These are phyloP conservation scores for Aaosphaeria pasadenensis DNA, from an alignment of 2,329 filamentous ascomycete species.

Conservation along the genomic window DNA sequence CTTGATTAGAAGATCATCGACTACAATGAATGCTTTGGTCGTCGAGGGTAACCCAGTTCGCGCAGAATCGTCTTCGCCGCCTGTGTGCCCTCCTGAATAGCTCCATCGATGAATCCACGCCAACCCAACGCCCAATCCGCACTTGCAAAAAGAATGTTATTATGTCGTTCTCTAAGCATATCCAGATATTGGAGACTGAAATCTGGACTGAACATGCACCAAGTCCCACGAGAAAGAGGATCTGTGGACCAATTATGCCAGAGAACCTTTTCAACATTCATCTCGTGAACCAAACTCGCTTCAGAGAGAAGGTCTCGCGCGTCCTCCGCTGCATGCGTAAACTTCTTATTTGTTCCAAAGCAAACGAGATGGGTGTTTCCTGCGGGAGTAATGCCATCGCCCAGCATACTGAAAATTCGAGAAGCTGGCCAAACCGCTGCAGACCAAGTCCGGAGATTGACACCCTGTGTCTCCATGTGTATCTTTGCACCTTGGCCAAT, in stretches of 20 bases:
- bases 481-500: neutral
- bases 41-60: too few species aligned
- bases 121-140: slow-evolving; percentile 36
- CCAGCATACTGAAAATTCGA: neutral
- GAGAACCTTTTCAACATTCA: neutral
- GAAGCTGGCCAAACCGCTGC: neutral
- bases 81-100: slow-evolving; percentile 17
- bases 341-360: too few species aligned
- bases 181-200: slow-evolving; percentile 14
- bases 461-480: neutral
- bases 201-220: slow-evolving; percentile 15
- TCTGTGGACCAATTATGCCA: slow-evolving; percentile 30
- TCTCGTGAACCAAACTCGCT: too few species aligned
- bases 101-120: slow-evolving; percentile 36
- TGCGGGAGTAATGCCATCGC: neutral
- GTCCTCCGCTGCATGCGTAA: too few species aligned
- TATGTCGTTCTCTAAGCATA: slow-evolving; percentile 22
- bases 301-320: too few species aligned
- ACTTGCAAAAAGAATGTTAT: slow-evolving; percentile 27
- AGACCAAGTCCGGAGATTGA: neutral
- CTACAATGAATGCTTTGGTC: too few species aligned
- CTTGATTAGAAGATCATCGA: too few species aligned
- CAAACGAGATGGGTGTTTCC: neutral
- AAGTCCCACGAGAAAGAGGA: slow-evolving; percentile 24
- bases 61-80: neutral